phyloP scores from a whole-genome alignment of 2,329 filamentous ascomycete species.

The Ceratocystiopsis minuta region DNA sequence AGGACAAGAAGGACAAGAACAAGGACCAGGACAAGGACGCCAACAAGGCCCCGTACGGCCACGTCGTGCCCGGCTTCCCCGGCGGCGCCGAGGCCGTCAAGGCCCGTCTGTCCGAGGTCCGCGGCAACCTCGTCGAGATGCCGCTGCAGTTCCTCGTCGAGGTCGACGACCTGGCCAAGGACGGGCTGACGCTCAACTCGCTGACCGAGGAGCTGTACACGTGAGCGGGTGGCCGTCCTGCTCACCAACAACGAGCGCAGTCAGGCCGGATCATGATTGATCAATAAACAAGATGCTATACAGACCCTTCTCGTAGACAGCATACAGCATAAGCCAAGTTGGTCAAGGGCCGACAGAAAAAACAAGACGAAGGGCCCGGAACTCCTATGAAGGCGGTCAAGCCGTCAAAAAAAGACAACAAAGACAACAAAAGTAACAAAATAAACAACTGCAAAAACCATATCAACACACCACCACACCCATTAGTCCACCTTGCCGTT shows the following conservation, averaged over 20 bases:
- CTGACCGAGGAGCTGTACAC: conserved; percentile 61
- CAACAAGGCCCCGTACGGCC: conserved; percentile 58
- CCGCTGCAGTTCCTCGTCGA: conserved; percentile 72
- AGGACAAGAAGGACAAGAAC: conserved; percentile 17
- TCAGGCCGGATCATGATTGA: too few relatives aligned
- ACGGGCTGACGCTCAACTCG: conserved; percentile 54
- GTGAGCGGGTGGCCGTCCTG: too few relatives aligned
- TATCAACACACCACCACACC: too few relatives aligned
- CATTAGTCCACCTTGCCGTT: conserved; percentile 33
- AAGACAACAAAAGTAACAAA: neutral
- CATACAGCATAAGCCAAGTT: too few relatives aligned
- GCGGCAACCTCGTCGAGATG: conserved; percentile 73
- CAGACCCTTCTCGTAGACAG: too few relatives aligned
- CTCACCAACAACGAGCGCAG: too few relatives aligned
- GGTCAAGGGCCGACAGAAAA: too few relatives aligned
- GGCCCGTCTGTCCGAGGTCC: conserved; percentile 45
- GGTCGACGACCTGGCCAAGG: conserved; percentile 66
- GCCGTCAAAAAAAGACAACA: neutral
- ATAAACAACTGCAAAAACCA: too few relatives aligned
- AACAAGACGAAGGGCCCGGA: too few relatives aligned
- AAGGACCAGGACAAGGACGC: conserved; percentile 18
- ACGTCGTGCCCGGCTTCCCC: conserved; percentile 65
- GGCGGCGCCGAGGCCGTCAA: conserved; percentile 54
- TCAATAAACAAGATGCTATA: too few relatives aligned
- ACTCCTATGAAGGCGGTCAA: neutral